These are phyloP conservation scores for Myriosclerotinia duriaeana DNA, from an alignment of 2,329 filamentous ascomycete species.

Conservation along the genomic window DNA sequence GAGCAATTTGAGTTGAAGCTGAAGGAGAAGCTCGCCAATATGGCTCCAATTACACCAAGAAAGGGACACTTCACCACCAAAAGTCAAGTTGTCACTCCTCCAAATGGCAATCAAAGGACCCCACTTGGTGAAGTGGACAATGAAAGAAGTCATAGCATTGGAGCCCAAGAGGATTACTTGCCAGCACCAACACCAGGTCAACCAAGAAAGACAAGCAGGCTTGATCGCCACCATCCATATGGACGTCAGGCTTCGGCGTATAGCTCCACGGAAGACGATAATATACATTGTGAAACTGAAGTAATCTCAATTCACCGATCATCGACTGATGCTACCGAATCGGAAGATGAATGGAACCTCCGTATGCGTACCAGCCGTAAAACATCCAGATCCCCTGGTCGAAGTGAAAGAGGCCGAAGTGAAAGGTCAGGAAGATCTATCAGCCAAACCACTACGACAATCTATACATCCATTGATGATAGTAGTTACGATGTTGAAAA, in stretches of 20 bases:
- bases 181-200: slow-evolving; percentile 95
- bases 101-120: slow-evolving; percentile 73
- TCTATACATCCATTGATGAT: slow-evolving; percentile 62
- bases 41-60: slow-evolving; percentile 58
- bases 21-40: slow-evolving; percentile 54
- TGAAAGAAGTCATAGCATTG: slow-evolving; percentile 62
- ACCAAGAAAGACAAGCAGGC: slow-evolving; percentile 83
- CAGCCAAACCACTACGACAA: slow-evolving; percentile 72
- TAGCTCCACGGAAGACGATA: slow-evolving; percentile 50
- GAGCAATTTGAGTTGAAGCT: slow-evolving; percentile 51
- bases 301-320: slow-evolving; percentile 60
- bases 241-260: slow-evolving; percentile 53
- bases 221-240: slow-evolving; percentile 71
- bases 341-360: slow-evolving; percentile 68
- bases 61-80: slow-evolving; percentile 60
- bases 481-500: slow-evolving; percentile 72
- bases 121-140: slow-evolving; percentile 93
- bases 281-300: slow-evolving; percentile 56
- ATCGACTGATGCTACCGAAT: slow-evolving; percentile 71
- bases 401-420: slow-evolving; percentile 56
- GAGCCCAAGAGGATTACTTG: slow-evolving; percentile 83
- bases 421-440: slow-evolving; percentile 61
- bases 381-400: slow-evolving; percentile 61
- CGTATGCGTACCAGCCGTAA: slow-evolving; percentile 70
- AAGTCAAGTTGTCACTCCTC: slow-evolving; percentile 76